phyloP scores from a whole-genome alignment of 2,329 filamentous ascomycete genomes.

The Zymoseptoria crescenta region DNA sequence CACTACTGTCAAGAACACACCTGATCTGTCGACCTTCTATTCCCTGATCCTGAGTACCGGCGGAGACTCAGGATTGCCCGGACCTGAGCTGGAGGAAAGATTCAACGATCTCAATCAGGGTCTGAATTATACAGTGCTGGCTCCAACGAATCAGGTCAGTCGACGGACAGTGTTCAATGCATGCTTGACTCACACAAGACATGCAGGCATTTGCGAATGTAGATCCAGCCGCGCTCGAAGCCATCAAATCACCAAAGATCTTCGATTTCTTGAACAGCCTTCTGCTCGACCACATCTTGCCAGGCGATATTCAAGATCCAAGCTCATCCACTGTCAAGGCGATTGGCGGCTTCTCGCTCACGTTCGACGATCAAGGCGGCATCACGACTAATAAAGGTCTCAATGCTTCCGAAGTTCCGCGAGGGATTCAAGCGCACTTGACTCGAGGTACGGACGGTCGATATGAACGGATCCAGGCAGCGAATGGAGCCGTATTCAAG shows the following conservation, averaged over 20 bases:
- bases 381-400: slow-evolving; percentile 10
- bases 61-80: slow-evolving; percentile 6
- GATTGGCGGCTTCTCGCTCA: slow-evolving; percentile 9
- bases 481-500: slow-evolving; percentile 10
- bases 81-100: slow-evolving; percentile 10
- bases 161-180: not conserved
- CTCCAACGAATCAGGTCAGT: slow-evolving; percentile 11
- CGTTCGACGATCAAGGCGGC: slow-evolving; percentile 1
- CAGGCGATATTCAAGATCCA: slow-evolving; percentile 2
- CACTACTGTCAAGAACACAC: slow-evolving; percentile 5
- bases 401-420: not conserved
- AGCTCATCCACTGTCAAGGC: not conserved
- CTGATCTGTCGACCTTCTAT: slow-evolving; percentile 9
- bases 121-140: slow-evolving; percentile 10
- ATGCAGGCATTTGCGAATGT: slow-evolving; percentile 6
- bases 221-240: slow-evolving; percentile 1
- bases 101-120: slow-evolving; percentile 10
- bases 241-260: slow-evolving; percentile 2
- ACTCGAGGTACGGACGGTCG: slow-evolving; percentile 2
- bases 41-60: slow-evolving; percentile 9
- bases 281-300: slow-evolving; percentile 9
- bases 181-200: not conserved
- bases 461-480: slow-evolving; percentile 2
- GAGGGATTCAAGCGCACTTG: slow-evolving; percentile 2
- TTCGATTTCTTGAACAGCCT: slow-evolving; percentile 10